Evolutionary conservation across 768 basidiomycete species (phyloP), one percentile per base, ranked within the genome.

Genomic region (Suillus luteus): DNA sequence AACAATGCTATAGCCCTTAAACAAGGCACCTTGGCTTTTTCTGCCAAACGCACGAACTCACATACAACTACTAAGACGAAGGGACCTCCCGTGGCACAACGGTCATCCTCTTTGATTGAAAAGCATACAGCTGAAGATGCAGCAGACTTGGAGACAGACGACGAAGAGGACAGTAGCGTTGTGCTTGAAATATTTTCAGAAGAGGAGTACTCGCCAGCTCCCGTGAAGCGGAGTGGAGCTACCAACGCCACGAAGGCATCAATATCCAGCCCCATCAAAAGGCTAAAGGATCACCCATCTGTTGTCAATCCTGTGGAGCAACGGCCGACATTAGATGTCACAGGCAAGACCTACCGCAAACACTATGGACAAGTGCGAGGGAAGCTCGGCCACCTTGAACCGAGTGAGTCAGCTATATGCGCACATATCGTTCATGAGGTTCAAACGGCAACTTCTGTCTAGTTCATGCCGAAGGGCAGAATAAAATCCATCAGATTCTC

Each of bases 391-490:
- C 65, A 83, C 61, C 62, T 84, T 40, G 69, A 80, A 57, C 82
- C 89, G 10, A 84, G 93, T 95, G 71, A 77, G 89, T 80, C 19
- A 17, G 43, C 6, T 55, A 54, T 9, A 44, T 62, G 46, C 58
- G 35, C 49, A 1, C 33, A 59, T 44, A 51, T 41, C 24, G 58
- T 57, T 11, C 27, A 44, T 31, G 17, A 46, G 49, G 19, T 55
- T 27, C 51, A 15, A 38, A 41, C 55, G 51, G n/a, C 37, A 58
- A 46, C n/a, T 33, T 24, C 61, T 61, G 38, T 57, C 48, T 52
- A 94, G 92, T 93, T 40, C 91, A 94, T 72, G 80, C 76, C 0
- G 78, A 88, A 66, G 80, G 79, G 3, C 82, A 90, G 69, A 86
- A 82, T 49, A 85, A 79, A 66, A 80, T 93, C 5, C 83, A 91